phyloP scores from a whole-genome alignment of 805 yeast species.

The Starmerella gropengiesseri region DNA sequence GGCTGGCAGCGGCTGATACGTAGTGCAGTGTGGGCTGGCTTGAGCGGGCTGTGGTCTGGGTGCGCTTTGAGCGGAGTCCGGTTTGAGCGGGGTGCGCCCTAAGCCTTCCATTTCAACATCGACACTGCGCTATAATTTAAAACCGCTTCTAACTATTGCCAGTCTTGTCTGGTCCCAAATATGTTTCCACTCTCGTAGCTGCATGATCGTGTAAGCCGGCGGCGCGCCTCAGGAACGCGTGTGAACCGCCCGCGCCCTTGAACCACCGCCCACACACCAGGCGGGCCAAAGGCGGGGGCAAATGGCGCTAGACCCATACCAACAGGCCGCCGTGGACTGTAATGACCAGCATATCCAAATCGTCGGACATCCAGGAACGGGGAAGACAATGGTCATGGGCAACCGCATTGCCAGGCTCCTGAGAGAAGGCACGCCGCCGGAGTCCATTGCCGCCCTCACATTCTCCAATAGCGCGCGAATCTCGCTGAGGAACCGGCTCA shows the following conservation, averaged over 20 bases:
- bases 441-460: slow-evolving; percentile 68
- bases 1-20: no score
- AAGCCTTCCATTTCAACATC: no score
- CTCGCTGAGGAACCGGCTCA: slow-evolving; percentile 63
- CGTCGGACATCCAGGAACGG: slow-evolving; percentile 58
- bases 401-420: slow-evolving; percentile 68
- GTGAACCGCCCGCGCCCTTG: no score
- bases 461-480: slow-evolving; percentile 87
- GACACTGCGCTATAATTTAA: no score
- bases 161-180: not conserved
- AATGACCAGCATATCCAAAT: slow-evolving; percentile 40
- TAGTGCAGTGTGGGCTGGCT: no score
- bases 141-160: not conserved
- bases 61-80: no score
- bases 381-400: slow-evolving; percentile 74
- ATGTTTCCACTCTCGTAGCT: no score
- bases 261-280: no score
- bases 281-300: no score
- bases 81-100: no score
- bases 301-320: slow-evolving; percentile 32
- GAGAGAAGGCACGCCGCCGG: slow-evolving; percentile 43
- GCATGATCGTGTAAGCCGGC: slow-evolving; percentile 3
- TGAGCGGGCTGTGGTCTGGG: no score
- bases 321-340: slow-evolving; percentile 35
- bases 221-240: no score